A percentile compares a stretch with the other conserved stretches of the same genome.
These are phyloP conservation scores for Pyrenophora tritici-repentis DNA, from an alignment of 2,329 filamentous ascomycete genomes.

Conservation along the genomic window DNA sequence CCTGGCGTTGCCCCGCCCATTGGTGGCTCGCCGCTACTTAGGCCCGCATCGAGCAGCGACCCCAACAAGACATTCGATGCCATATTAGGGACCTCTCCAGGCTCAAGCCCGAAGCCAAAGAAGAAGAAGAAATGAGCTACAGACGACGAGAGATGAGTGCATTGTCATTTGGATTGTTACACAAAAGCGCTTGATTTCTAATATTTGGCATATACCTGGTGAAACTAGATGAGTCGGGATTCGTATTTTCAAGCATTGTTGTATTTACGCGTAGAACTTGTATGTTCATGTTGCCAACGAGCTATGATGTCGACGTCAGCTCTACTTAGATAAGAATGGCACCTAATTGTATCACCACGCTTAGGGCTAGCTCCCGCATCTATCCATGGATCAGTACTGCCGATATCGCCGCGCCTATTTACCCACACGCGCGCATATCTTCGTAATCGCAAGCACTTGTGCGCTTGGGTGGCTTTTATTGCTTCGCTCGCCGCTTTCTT, in stretches of 20 bases:
- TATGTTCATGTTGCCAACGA: constrained; percentile 1
- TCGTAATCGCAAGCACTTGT: not conserved
- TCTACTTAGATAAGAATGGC: not conserved
- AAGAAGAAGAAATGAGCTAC: constrained; percentile 35
- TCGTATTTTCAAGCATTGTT: constrained; percentile 10
- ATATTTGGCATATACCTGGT: constrained; percentile 6
- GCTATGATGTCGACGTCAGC: not conserved
- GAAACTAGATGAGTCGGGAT: not conserved
- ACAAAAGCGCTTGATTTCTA: constrained; percentile 4
- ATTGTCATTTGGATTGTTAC: not conserved
- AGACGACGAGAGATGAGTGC: not conserved
- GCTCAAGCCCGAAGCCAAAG: constrained; percentile 33
- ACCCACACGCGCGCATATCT: constrained; percentile 12
- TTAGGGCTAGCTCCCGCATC: constrained; percentile 19
- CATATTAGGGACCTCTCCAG: constrained; percentile 47
- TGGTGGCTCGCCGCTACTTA: constrained; percentile 25
- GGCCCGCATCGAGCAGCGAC: constrained; percentile 43
- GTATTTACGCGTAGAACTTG: not conserved
- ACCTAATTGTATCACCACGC: constrained; percentile 10
- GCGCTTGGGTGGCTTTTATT: constrained; percentile 5
- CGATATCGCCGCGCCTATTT: constrained; percentile 23
- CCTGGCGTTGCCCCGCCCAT: constrained; percentile 48
- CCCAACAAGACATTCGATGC: constrained; percentile 56
- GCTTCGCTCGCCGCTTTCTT: constrained; percentile 4
- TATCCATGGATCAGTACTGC: constrained; percentile 11